Evolutionary conservation across 495 filamentous ascomycete genomes (phyloP).

Genomic region (Platismatia glauca): DNA sequence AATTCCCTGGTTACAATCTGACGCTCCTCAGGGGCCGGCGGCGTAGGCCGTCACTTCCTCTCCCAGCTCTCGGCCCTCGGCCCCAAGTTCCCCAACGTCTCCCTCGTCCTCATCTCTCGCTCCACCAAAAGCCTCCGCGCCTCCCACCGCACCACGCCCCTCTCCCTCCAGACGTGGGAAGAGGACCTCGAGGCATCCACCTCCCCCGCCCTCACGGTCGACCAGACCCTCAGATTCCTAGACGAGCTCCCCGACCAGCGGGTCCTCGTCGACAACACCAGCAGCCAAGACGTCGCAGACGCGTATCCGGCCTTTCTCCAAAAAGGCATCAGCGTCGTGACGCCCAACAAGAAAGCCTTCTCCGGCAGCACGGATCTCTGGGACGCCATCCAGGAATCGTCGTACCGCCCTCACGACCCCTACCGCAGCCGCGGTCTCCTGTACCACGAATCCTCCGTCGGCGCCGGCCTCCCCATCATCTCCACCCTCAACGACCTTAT

Average conservation of each 20-base stretch:
- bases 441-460: conserved; percentile 89
- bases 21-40: conserved; percentile 62
- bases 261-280: conserved; percentile 90
- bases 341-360: conserved; percentile 97
- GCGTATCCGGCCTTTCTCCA: conserved; percentile 69
- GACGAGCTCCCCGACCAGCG: conserved; percentile 57
- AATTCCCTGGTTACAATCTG: not conserved
- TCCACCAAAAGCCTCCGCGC: conserved; percentile 69
- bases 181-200: conserved; percentile 41
- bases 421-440: conserved; percentile 55
- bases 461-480: conserved; percentile 84
- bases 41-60: conserved; percentile 88
- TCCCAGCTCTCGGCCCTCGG: conserved; percentile 61
- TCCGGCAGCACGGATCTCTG: conserved; percentile 66
- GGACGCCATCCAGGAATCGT: conserved; percentile 67
- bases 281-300: conserved; percentile 67
- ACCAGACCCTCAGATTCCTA: conserved; percentile 64
- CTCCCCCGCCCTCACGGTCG: conserved; percentile 48
- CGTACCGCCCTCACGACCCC: conserved; percentile 31
- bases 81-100: conserved; percentile 47
- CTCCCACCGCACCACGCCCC: conserved; percentile 37
- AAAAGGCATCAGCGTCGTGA: conserved; percentile 78
- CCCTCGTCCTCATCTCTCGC: conserved; percentile 70
- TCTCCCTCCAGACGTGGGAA: conserved; percentile 29
- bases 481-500: conserved; percentile 84